phyloP scores from a whole-genome alignment of 495 filamentous ascomycete genomes.

The Penicillium soppii region DNA sequence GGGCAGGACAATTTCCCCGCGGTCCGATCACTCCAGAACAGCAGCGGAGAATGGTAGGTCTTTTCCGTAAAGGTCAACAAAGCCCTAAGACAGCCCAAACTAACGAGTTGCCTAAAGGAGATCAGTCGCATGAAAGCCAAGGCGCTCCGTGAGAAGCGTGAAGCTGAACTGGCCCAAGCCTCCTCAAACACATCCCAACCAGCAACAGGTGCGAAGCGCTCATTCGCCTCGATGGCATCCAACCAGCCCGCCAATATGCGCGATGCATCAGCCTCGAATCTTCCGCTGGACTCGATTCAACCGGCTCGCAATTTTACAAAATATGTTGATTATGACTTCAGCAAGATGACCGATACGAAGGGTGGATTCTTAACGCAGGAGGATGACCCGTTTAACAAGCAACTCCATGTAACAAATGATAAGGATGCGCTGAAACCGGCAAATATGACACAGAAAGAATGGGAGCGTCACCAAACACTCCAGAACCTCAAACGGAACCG shows the following conservation, averaged over 20 bases:
- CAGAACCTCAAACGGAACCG: constrained; percentile 67
- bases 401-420: constrained; percentile 55
- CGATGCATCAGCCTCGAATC: constrained; percentile 54
- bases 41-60: constrained; percentile 65
- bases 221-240: constrained; percentile 61
- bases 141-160: constrained; percentile 71
- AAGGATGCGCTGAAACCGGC: constrained; percentile 68
- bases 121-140: constrained; percentile 89
- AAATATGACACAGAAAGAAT: constrained; percentile 89
- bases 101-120: constrained; percentile 58
- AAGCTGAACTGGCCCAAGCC: constrained; percentile 50
- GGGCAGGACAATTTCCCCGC: constrained; percentile 40
- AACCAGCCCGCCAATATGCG: constrained; percentile 61
- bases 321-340: constrained; percentile 96
- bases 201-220: constrained; percentile 55
- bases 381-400: constrained; percentile 87
- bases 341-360: constrained; percentile 96
- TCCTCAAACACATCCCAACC: constrained; percentile 17
- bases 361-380: constrained; percentile 85
- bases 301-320: constrained; percentile 80
- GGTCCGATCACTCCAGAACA: constrained; percentile 72
- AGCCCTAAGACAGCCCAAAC: not conserved
- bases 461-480: constrained; percentile 78
- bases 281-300: constrained; percentile 58
- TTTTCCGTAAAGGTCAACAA: not conserved